These are phyloP conservation scores for Cryptosporidium parvum DNA, from an alignment of 169 alveolate species.

Conservation along the genomic window DNA sequence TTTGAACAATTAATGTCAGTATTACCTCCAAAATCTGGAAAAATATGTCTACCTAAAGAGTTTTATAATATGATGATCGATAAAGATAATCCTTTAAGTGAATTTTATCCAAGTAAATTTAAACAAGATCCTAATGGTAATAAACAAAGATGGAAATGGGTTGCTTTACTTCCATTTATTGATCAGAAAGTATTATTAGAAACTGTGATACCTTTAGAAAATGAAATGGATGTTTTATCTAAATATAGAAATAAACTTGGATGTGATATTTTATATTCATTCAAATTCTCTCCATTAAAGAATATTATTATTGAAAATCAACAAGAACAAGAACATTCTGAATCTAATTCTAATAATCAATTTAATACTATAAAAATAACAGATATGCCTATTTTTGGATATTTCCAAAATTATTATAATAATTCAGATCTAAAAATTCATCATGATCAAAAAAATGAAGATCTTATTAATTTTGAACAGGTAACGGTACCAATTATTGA, in stretches of 20 bases:
- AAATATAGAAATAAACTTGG: conserved; percentile 81
- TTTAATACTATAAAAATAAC: not conserved
- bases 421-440: not conserved
- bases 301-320: not conserved
- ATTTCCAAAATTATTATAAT: not conserved
- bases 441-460: not conserved
- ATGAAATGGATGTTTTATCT: conserved; percentile 78
- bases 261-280: conserved; percentile 58
- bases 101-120: conserved; percentile 85
- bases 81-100: conserved; percentile 81
- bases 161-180: conserved; percentile 89
- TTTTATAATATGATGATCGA: conserved; percentile 83
- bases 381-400: conserved; percentile 34
- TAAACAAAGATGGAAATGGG: conserved; percentile 86
- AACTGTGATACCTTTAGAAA: conserved; percentile 83
- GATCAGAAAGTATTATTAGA: conserved; percentile 82
- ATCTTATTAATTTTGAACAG: not conserved
- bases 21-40: conserved; percentile 95
- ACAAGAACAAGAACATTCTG: not conserved
- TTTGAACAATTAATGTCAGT: conserved; percentile 96
- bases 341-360: not conserved
- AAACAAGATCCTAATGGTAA: conserved; percentile 88
- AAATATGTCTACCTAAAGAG: conserved; percentile 90
- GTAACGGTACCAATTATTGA: conserved; percentile 41
- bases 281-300: conserved; percentile 29